phyloP scores from a whole-genome alignment of 73 alveolate species.

The Breviolum minutum region DNA sequence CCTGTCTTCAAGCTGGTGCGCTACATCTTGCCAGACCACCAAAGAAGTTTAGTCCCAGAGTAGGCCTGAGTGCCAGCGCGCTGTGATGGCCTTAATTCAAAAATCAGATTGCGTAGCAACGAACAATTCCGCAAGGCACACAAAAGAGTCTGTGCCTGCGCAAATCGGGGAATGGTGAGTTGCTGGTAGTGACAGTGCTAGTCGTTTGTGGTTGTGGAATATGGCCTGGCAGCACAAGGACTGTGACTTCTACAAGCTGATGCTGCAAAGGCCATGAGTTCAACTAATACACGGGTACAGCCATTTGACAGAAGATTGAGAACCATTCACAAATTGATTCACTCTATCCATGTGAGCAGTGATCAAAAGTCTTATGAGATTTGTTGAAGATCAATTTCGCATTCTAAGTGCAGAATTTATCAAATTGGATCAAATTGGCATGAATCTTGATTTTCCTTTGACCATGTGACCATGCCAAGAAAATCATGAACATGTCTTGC shows the following conservation, averaged over 20 bases:
- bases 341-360: too few relatives aligned
- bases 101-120: constrained; percentile 17
- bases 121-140: constrained; percentile 39
- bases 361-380: too few relatives aligned
- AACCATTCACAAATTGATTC: too few relatives aligned
- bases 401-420: too few relatives aligned
- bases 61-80: constrained; percentile 71
- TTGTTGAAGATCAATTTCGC: too few relatives aligned
- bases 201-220: neutral
- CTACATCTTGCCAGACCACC: constrained; percentile 66
- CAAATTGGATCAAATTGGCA: too few relatives aligned
- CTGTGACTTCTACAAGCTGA: constrained; percentile 13
- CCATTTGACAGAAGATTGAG: too few relatives aligned
- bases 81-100: constrained; percentile 42
- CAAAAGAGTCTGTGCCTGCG: neutral
- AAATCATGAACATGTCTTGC: too few relatives aligned
- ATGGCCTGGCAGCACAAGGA: neutral
- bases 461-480: too few relatives aligned
- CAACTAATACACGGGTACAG: too few relatives aligned
- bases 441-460: too few relatives aligned
- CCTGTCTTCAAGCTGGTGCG: constrained; percentile 75
- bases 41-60: constrained; percentile 40
- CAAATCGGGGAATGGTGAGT: neutral
- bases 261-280: constrained; percentile 6
- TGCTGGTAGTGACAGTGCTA: neutral